These are phyloP conservation scores for Parasarocladium wereldwijsianum DNA, from an alignment of 2,329 filamentous ascomycete species.

Conservation along the genomic window DNA sequence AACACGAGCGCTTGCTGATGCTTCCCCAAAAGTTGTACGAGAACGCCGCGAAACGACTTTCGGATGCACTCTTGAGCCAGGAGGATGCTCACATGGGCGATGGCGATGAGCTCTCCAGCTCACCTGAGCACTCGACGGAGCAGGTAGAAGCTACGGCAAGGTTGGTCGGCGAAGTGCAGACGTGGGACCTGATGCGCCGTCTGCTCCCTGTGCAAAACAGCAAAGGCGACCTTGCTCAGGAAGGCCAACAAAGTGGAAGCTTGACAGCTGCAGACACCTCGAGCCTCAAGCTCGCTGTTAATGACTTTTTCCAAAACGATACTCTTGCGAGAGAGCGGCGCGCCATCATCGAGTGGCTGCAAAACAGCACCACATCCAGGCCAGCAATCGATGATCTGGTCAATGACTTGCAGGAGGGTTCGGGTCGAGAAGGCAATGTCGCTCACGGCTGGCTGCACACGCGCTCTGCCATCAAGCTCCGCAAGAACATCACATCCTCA, in stretches of 20 bases:
- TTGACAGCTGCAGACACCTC: constrained; percentile 11
- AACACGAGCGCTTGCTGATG: constrained; percentile 51
- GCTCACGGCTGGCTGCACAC: constrained; percentile 88
- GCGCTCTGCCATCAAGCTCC: constrained; percentile 73
- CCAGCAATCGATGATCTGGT: constrained; percentile 65
- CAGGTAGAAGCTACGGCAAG: constrained; percentile 19
- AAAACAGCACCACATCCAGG: constrained; percentile 56
- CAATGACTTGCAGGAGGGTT: constrained; percentile 58
- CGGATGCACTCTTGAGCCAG: constrained; percentile 15
- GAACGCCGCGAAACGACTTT: constrained; percentile 26
- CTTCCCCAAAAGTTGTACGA: constrained; percentile 44
- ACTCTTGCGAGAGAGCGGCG: constrained; percentile 63
- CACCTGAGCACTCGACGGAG: background rate
- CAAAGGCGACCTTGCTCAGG: background rate
- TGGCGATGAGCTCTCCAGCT: constrained; percentile 9
- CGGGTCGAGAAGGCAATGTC: constrained; percentile 68
- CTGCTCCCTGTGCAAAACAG: constrained; percentile 46
- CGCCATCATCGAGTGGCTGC: constrained; percentile 73
- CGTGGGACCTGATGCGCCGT: constrained; percentile 73
- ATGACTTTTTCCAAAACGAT: constrained; percentile 61
- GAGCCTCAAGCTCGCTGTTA: constrained; percentile 37
- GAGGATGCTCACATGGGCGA: constrained; percentile 28
- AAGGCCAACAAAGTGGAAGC: background rate
- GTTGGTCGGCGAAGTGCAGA: constrained; percentile 74
- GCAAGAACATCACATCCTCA: constrained; percentile 65